phyloP scores from a whole-genome alignment of 345 rosid genomes.

The Clarkia xantiana region DNA sequence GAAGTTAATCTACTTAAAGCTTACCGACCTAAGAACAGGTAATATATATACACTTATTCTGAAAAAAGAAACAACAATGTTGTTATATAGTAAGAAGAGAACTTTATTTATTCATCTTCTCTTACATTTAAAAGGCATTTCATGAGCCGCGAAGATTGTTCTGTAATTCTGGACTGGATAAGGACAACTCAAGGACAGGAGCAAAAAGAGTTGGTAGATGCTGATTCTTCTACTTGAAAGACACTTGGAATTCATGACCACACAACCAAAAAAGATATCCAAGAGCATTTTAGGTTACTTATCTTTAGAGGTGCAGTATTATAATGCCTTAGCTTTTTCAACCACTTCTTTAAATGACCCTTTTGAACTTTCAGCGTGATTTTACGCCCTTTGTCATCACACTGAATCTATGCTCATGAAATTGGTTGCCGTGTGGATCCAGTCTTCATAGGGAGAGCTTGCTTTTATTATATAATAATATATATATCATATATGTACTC shows the following conservation, averaged over 20 bases:
- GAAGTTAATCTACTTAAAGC: constrained; percentile 46
- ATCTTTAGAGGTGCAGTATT: too few relatives aligned
- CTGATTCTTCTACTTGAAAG: not conserved
- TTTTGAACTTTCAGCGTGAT: too few relatives aligned
- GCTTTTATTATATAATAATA: too few relatives aligned
- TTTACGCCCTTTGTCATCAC: too few relatives aligned
- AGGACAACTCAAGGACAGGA: constrained; percentile 10
- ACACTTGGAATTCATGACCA: not conserved
- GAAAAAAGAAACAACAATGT: too few relatives aligned
- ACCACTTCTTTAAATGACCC: too few relatives aligned
- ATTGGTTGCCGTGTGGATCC: too few relatives aligned
- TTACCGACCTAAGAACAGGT: constrained; percentile 65
- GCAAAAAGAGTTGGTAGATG: not conserved
- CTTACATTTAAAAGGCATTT: constrained; percentile 46
- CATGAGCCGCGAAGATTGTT: constrained; percentile 46
- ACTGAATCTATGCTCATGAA: too few relatives aligned
- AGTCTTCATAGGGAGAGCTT: too few relatives aligned
- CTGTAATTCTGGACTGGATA: constrained; percentile 27
- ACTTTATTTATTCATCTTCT: not conserved
- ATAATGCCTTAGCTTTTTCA: too few relatives aligned
- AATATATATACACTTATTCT: not conserved
- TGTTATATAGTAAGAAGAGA: too few relatives aligned
- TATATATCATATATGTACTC: too few relatives aligned
- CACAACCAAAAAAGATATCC: not conserved
- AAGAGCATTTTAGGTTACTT: not conserved